Evolutionary conservation across 1,284 basidiomycete genomes (phyloP).

Genomic region (Xerocomus nothofagi): DNA sequence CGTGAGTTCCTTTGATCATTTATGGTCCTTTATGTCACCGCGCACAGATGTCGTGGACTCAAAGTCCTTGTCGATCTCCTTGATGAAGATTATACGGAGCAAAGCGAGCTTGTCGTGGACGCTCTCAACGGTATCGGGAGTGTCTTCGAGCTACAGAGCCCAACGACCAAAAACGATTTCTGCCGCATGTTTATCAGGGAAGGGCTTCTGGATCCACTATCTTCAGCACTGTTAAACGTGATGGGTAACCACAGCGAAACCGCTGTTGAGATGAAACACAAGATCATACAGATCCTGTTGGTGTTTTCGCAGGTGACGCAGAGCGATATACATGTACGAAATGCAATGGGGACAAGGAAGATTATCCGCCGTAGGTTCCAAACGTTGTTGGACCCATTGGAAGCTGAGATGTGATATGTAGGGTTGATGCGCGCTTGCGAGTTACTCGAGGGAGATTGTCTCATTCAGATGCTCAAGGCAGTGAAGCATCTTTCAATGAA

Average conservation of each 20-base stretch:
- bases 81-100: constrained; percentile 92
- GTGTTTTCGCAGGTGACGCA: constrained; percentile 96
- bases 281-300: constrained; percentile 88
- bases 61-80: constrained; percentile 94
- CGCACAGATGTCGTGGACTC: constrained; percentile 83
- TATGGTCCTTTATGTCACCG: constrained; percentile 3
- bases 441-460: constrained; percentile 77
- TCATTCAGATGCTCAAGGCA: constrained; percentile 90
- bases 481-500: constrained; percentile 97
- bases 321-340: constrained; percentile 88
- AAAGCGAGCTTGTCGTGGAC: constrained; percentile 88
- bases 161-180: constrained; percentile 97
- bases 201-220: constrained; percentile 90
- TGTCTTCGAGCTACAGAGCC: constrained; percentile 93
- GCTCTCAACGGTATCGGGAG: constrained; percentile 93
- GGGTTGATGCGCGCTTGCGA: constrained; percentile 85
- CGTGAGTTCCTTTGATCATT: constrained; percentile 52
- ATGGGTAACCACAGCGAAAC: constrained; percentile 72
- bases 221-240: constrained; percentile 85
- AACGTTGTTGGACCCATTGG: background rate
- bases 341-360: constrained; percentile 86
- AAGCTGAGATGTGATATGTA: constrained; percentile 34
- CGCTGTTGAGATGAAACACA: constrained; percentile 76
- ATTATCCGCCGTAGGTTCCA: constrained; percentile 78
- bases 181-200: constrained; percentile 98